These are phyloP conservation scores for Musa acuminata DNA, from an alignment of 176 grass and related monocot genomes.

Conservation along the genomic window DNA sequence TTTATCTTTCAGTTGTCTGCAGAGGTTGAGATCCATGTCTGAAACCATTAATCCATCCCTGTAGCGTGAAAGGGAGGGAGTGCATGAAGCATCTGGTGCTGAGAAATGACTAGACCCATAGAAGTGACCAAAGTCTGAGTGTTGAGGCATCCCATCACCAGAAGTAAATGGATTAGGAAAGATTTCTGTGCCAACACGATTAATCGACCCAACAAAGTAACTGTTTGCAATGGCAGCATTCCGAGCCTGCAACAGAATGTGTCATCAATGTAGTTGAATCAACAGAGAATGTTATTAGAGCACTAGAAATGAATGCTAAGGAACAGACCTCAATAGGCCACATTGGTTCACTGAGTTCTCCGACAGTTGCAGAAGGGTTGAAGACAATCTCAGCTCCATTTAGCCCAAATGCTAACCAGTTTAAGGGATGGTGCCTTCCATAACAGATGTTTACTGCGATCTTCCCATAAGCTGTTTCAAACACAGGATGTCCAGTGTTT, in stretches of 20 bases:
- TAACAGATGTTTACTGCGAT: conserved; percentile 94
- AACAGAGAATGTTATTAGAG: neutral
- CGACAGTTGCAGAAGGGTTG: conserved; percentile 86
- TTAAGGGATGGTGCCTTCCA: conserved; percentile 93
- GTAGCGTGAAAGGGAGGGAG: conserved; percentile 68
- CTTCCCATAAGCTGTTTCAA: conserved; percentile 86
- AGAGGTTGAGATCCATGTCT: conserved; percentile 93
- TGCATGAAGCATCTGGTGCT: conserved; percentile 79
- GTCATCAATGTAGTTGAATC: neutral
- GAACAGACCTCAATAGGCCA: conserved; percentile 77
- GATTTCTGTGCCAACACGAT: conserved; percentile 76
- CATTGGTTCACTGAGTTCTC: conserved; percentile 91
- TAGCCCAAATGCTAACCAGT: conserved; percentile 95
- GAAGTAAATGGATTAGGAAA: conserved; percentile 89
- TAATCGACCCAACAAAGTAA: conserved; percentile 86
- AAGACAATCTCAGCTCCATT: conserved; percentile 93
- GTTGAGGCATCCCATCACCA: conserved; percentile 80
- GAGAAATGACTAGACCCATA: conserved; percentile 94
- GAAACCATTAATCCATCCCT: conserved; percentile 76
- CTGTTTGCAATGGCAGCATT: conserved; percentile 92
- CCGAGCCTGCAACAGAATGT: conserved; percentile 41
- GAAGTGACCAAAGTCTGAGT: conserved; percentile 78
- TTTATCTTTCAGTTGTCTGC: conserved; percentile 92
- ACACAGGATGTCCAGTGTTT: conserved; percentile 94
- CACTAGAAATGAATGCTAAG: neutral